Evolutionary conservation across 768 basidiomycete genomes (phyloP).

Genomic region (Myochromella boudieri): DNA sequence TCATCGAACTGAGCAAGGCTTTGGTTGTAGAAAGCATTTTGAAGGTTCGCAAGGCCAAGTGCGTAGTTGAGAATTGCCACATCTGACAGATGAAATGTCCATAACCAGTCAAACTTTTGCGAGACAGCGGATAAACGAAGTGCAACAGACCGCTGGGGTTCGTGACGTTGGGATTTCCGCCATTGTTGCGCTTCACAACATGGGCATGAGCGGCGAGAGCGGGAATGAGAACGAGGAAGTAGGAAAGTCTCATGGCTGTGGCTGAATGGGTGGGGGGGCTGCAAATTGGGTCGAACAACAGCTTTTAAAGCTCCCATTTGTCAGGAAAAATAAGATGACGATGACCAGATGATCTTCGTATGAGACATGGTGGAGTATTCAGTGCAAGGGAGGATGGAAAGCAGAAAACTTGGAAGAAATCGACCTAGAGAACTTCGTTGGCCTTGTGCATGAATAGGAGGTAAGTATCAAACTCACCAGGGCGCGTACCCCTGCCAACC

Average conservation of each 20-base stretch:
- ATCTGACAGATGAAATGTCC: constrained; percentile 7
- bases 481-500: too few species aligned
- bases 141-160: constrained; percentile 11
- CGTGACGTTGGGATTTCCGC: constrained; percentile 7
- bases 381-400: too few species aligned
- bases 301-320: constrained; percentile 14
- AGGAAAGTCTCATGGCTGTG: constrained; percentile 11
- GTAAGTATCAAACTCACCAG: too few species aligned
- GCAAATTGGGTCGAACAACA: not conserved
- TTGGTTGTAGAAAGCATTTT: constrained; percentile 19
- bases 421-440: too few species aligned
- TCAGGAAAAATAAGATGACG: constrained; percentile 11
- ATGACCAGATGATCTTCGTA: not conserved
- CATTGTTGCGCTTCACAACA: not conserved
- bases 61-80: constrained; percentile 11
- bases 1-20: constrained; percentile 14
- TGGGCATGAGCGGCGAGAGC: not conserved
- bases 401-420: too few species aligned
- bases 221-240: constrained; percentile 1
- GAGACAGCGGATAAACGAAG: constrained; percentile 5
- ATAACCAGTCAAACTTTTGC: not conserved
- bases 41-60: constrained; percentile 12
- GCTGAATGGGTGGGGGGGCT: not conserved
- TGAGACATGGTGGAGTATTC: constrained; percentile 16
- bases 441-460: too few species aligned